These are phyloP conservation scores for Skeletonema costatum DNA, from an alignment of 108 stramenopile genomes.

Conservation along the genomic window DNA sequence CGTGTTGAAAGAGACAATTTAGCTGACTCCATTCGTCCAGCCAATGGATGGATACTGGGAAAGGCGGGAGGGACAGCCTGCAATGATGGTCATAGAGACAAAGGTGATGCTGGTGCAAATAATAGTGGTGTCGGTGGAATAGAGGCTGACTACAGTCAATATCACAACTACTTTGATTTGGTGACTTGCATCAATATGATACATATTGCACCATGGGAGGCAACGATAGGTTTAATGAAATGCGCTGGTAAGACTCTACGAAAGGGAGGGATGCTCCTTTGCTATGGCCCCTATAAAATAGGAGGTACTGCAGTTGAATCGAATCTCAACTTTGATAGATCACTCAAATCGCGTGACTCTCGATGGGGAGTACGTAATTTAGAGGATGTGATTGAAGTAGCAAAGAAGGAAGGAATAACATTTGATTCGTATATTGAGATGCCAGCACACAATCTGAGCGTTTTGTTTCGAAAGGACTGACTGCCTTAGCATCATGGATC, in stretches of 20 bases:
- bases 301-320: constrained; percentile 73
- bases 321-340: constrained; percentile 80
- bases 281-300: constrained; percentile 81
- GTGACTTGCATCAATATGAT: constrained; percentile 86
- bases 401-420: constrained; percentile 55
- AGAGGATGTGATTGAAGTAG: constrained; percentile 67
- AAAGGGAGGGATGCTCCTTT: constrained; percentile 58
- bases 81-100: constrained; percentile 21
- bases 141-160: constrained; percentile 1
- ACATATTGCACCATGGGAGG: constrained; percentile 86
- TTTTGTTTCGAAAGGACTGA: constrained; percentile 58
- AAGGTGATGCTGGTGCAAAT: constrained; percentile 7
- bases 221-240: constrained; percentile 78
- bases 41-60: constrained; percentile 29
- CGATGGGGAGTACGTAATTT: constrained; percentile 74
- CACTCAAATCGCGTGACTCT: constrained; percentile 55
- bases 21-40: neutral
- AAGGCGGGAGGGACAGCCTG: constrained; percentile 19
- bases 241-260: constrained; percentile 48
- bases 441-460: constrained; percentile 84
- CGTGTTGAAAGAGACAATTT: constrained; percentile 11
- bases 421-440: constrained; percentile 68
- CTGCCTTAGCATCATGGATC: neutral
- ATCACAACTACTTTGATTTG: constrained; percentile 49
- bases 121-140: neutral